Evolutionary conservation across 345 rosid species (phyloP).

Genomic region (Ceriops zippeliana): DNA sequence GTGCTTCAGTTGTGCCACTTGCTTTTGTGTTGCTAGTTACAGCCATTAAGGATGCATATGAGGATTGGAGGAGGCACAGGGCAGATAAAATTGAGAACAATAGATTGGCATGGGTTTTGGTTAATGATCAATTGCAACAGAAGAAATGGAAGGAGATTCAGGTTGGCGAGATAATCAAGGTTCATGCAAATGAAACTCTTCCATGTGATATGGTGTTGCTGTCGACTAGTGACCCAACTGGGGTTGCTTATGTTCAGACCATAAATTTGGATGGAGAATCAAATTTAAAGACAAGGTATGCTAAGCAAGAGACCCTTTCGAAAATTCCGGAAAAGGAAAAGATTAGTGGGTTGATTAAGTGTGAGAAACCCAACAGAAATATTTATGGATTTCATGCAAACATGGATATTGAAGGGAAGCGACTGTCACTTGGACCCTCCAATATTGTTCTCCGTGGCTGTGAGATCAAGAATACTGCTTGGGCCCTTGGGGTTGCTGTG

Average conservation of each 20-base stretch:
- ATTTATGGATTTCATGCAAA: constrained; percentile 83
- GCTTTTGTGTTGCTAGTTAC: constrained; percentile 78
- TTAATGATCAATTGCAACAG: constrained; percentile 41
- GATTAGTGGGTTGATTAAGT: constrained; percentile 61
- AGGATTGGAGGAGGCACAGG: constrained; percentile 77
- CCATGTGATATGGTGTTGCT: constrained; percentile 87
- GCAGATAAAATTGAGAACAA: constrained; percentile 82
- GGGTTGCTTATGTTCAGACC: constrained; percentile 90
- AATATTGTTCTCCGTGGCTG: constrained; percentile 82
- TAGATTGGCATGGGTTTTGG: constrained; percentile 55
- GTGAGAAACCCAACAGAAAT: constrained; percentile 88
- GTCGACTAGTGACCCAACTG: constrained; percentile 85
- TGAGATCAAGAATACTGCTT: constrained; percentile 80
- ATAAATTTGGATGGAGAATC: constrained; percentile 89
- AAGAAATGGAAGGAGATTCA: constrained; percentile 71
- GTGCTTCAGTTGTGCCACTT: constrained; percentile 73
- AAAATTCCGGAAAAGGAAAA: constrained; percentile 52
- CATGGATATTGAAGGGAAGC: constrained; percentile 72
- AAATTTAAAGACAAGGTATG: constrained; percentile 80
- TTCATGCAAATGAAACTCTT: constrained; percentile 61
- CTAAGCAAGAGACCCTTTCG: constrained; percentile 76
- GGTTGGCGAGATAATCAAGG: constrained; percentile 71
- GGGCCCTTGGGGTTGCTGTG: constrained; percentile 73
- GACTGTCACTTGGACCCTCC: constrained; percentile 87
- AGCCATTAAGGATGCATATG: constrained; percentile 84